Percentiles rank a stretch among this genome's conserved stretches.
Evolutionary conservation across 2,329 filamentous ascomycete genomes (phyloP).

Genomic region (Aureobasidium sp.): DNA sequence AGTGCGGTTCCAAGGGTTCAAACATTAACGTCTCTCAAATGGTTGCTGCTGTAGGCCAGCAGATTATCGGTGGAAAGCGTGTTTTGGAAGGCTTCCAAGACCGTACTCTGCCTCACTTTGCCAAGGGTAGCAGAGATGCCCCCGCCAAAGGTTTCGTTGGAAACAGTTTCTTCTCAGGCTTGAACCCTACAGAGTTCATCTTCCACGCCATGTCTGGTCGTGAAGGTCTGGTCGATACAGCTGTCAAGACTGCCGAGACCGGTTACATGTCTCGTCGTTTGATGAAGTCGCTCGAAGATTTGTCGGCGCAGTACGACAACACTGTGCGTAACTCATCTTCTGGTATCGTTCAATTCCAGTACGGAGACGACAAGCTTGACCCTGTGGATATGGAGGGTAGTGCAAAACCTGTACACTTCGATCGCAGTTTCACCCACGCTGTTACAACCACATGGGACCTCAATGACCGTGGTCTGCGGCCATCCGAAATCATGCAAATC

Average conservation of each 20-base stretch:
- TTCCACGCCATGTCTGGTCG: conserved; percentile 98
- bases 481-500: conserved; percentile 61
- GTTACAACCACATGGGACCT: conserved; percentile 72
- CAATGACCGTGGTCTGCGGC: conserved; percentile 60
- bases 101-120: conserved; percentile 86
- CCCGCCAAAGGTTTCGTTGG: conserved; percentile 92
- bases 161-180: conserved; percentile 93
- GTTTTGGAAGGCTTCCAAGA: conserved; percentile 96
- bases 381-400: conserved; percentile 96
- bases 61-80: conserved; percentile 90
- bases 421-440: conserved; percentile 77
- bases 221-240: conserved; percentile 97
- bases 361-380: conserved; percentile 90
- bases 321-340: conserved; percentile 87
- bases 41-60: conserved; percentile 93
- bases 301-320: conserved; percentile 87
- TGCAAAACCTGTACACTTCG: conserved; percentile 85
- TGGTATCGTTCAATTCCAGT: conserved; percentile 91
- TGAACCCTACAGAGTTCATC: conserved; percentile 85
- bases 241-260: conserved; percentile 97
- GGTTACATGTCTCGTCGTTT: conserved; percentile 97
- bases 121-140: conserved; percentile 85
- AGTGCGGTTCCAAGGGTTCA: conserved; percentile 92
- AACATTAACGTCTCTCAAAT: conserved; percentile 98
- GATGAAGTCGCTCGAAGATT: conserved; percentile 96